These are phyloP conservation scores for Thermoascus crustaceus DNA, from an alignment of 2,329 filamentous ascomycete species.

Conservation along the genomic window DNA sequence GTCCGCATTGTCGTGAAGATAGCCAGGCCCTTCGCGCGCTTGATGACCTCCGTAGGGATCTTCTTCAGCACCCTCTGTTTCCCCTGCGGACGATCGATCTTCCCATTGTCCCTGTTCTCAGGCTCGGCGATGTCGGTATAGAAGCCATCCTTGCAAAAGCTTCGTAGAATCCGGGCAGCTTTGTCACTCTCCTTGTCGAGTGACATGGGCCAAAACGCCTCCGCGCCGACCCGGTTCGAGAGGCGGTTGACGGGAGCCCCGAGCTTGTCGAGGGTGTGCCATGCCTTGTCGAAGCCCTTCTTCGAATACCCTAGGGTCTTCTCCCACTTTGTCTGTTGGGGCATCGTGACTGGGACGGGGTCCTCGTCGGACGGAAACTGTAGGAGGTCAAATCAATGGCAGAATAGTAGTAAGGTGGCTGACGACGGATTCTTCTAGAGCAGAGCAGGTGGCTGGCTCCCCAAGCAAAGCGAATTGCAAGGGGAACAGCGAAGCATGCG, in stretches of 20 bases:
- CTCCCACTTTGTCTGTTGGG: constrained; percentile 50
- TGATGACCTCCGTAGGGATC: constrained; percentile 77
- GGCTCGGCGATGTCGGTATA: constrained; percentile 53
- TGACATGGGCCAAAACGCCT: constrained; percentile 78
- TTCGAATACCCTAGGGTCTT: constrained; percentile 37
- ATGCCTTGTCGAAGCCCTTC: constrained; percentile 67
- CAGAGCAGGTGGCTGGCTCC: too few relatives aligned
- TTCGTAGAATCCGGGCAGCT: constrained; percentile 77
- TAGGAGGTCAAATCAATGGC: constrained; percentile 8
- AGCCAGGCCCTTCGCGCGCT: constrained; percentile 80
- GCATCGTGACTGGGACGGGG: constrained; percentile 21
- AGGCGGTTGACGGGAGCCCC: constrained; percentile 71
- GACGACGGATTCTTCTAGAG: too few relatives aligned
- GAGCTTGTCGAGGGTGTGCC: constrained; percentile 58
- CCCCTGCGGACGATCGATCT: constrained; percentile 46
- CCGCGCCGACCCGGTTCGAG: constrained; percentile 71
- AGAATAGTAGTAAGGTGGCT: not conserved
- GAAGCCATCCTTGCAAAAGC: constrained; percentile 77
- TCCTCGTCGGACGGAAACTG: not conserved
- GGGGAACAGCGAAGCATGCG: too few relatives aligned
- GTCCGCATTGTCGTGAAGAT: constrained; percentile 96
- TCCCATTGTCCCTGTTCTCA: constrained; percentile 39
- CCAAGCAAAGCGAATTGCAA: too few relatives aligned
- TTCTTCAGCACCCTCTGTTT: constrained; percentile 65
- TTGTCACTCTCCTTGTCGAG: constrained; percentile 88